Percentiles rank a stretch among this genome's conserved stretches.
These are phyloP conservation scores for Podila epigama DNA, from an alignment of 192 early-diverging fungal species.

Conservation along the genomic window DNA sequence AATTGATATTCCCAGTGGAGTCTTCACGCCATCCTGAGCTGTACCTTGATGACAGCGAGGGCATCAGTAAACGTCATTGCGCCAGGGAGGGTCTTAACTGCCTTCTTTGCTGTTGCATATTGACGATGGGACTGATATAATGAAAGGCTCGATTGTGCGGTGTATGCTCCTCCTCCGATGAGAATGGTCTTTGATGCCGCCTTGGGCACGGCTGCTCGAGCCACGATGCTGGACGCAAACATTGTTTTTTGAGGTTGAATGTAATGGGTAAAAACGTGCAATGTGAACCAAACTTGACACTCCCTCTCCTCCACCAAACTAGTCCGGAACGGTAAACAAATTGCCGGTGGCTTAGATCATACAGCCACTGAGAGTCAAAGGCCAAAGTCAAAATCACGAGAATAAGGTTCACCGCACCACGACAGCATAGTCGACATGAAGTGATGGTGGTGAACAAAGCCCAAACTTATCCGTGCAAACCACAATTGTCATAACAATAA, in stretches of 20 bases:
- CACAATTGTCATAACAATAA: too few species aligned
- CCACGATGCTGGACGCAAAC: not conserved
- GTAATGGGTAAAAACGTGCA: not conserved
- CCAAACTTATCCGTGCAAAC: too few species aligned
- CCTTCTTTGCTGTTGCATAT: conserved; percentile 40
- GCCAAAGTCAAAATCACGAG: too few species aligned
- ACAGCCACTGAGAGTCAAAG: too few species aligned
- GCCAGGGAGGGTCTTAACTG: conserved; percentile 15
- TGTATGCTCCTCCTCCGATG: conserved; percentile 13
- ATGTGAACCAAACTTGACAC: too few species aligned
- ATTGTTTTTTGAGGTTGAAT: not conserved
- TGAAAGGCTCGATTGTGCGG: conserved; percentile 4
- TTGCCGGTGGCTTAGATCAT: too few species aligned
- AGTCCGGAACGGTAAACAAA: too few species aligned
- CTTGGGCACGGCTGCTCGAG: conserved; percentile 4
- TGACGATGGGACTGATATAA: conserved; percentile 12
- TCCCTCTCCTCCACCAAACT: too few species aligned
- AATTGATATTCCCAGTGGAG: not conserved
- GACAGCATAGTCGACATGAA: too few species aligned
- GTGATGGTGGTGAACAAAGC: too few species aligned
- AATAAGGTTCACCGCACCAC: too few species aligned
- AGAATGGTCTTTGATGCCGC: not conserved
- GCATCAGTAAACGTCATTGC: conserved; percentile 50
- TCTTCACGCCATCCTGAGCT: not conserved
- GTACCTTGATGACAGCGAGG: conserved; percentile 50